Percentiles rank a stretch among this genome's conserved stretches.
These are phyloP conservation scores for Carex cristatella DNA, from an alignment of 176 grass and related monocot species.

Conservation along the genomic window DNA sequence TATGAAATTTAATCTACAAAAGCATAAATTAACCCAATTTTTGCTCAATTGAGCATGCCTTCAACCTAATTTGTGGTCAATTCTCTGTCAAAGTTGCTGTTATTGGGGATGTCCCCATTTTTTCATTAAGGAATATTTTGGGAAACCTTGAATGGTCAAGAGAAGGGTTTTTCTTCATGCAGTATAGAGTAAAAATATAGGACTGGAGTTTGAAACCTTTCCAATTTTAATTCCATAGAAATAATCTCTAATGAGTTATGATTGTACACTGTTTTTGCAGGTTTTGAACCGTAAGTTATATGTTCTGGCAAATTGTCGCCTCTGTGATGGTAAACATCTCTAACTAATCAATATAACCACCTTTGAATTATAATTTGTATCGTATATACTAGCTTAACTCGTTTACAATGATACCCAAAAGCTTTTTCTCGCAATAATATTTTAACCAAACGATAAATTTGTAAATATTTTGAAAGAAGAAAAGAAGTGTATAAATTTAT, in stretches of 20 bases:
- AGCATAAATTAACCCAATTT: too few relatives aligned
- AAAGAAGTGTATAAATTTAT: not conserved
- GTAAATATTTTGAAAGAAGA: not conserved
- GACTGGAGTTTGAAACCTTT: not conserved
- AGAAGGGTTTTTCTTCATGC: not conserved
- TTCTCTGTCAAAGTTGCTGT: not conserved
- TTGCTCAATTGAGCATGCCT: too few relatives aligned
- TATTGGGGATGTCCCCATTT: not conserved
- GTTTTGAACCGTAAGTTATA: conserved; percentile 84
- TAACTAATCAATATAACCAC: not conserved
- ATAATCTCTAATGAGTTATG: not conserved
- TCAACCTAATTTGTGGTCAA: too few relatives aligned
- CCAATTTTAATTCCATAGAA: not conserved
- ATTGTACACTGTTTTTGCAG: conserved; percentile 28
- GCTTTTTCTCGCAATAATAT: not conserved
- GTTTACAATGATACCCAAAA: not conserved
- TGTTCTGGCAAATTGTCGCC: conserved; percentile 47
- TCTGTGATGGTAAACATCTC: conserved; percentile 41
- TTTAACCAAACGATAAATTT: not conserved
- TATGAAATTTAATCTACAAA: too few relatives aligned
- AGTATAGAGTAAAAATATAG: not conserved
- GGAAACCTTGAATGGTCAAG: not conserved
- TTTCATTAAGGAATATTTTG: not conserved
- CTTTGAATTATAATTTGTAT: not conserved
- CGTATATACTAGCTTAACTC: not conserved